Percentiles rank a stretch among this genome's conserved stretches.
Evolutionary conservation across 2,329 filamentous ascomycete genomes (phyloP).

Genomic region (Aspergillus unguis): DNA sequence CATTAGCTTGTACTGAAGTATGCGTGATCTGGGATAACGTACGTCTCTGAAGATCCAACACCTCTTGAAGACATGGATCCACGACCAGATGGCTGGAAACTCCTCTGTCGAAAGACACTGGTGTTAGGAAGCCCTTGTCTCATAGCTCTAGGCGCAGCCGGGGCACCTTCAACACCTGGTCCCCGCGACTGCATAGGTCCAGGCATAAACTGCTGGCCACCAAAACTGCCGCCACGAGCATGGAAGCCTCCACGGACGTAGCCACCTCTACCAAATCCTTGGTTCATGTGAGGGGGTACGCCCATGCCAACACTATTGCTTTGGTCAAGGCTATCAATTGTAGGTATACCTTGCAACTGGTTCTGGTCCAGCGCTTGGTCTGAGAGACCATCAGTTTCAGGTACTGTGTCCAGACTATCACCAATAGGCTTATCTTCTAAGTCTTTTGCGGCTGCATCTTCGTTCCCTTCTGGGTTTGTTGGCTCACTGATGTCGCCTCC

Average conservation of each 20-base stretch:
- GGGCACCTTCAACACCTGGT: constrained; percentile 67
- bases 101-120: constrained; percentile 64
- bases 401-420: constrained; percentile 14
- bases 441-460: constrained; percentile 21
- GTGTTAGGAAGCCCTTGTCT: constrained; percentile 82
- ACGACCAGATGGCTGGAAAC: constrained; percentile 38
- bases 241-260: constrained; percentile 48
- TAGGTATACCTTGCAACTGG: constrained; percentile 30
- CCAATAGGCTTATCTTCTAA: constrained; percentile 13
- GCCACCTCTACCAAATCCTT: constrained; percentile 40
- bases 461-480: constrained; percentile 18
- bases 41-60: constrained; percentile 30
- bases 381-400: constrained; percentile 11
- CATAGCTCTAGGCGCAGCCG: constrained; percentile 93
- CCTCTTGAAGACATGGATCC: constrained; percentile 20
- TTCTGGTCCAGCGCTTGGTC: constrained; percentile 17
- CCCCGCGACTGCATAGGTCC: constrained; percentile 41
- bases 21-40: constrained; percentile 7
- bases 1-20: constrained; percentile 6
- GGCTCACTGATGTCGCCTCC: constrained; percentile 5
- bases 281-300: constrained; percentile 23
- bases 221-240: constrained; percentile 35
- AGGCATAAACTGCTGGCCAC: constrained; percentile 28
- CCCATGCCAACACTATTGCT: constrained; percentile 24
- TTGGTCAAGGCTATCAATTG: constrained; percentile 31